These are phyloP conservation scores for Boletus semigastroideus DNA, from an alignment of 1,284 basidiomycete genomes.

Conservation along the genomic window DNA sequence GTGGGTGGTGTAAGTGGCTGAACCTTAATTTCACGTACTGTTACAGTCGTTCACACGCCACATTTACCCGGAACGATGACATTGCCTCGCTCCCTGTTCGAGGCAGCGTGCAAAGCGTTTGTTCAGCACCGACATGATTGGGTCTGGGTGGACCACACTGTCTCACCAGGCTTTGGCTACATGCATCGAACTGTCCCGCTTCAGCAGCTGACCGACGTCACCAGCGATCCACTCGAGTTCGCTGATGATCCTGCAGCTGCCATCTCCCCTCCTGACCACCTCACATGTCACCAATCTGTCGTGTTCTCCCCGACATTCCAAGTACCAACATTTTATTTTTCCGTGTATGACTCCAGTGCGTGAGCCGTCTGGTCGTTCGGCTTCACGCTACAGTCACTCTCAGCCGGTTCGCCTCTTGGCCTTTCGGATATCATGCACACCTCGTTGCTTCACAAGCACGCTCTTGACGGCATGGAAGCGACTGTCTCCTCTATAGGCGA, in stretches of 20 bases:
- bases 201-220: conserved; percentile 1
- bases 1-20: conserved; percentile 44
- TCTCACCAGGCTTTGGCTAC: conserved; percentile 48
- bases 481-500: conserved; percentile 55
- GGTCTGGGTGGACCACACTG: conserved; percentile 55
- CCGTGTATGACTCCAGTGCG: conserved; percentile 63
- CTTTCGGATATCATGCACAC: conserved; percentile 56
- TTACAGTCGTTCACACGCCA: conserved; percentile 52
- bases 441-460: conserved; percentile 54
- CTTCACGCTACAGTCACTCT: conserved; percentile 15
- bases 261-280: conserved; percentile 16
- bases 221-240: conserved; percentile 26
- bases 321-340: conserved; percentile 80
- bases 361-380: conserved; percentile 20
- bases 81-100: conserved; percentile 55
- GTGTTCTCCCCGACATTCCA: conserved; percentile 72
- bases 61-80: conserved; percentile 26
- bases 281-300: conserved; percentile 59
- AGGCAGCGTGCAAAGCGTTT: conserved; percentile 57
- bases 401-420: conserved; percentile 65
- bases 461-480: conserved; percentile 43
- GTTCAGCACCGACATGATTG: conserved; percentile 45
- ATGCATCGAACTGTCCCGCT: conserved; percentile 39
- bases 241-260: conserved; percentile 30
- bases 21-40: conserved; percentile 42